Evolutionary conservation across 805 yeast genomes (phyloP).

Genomic region (Candida lessepsii): DNA sequence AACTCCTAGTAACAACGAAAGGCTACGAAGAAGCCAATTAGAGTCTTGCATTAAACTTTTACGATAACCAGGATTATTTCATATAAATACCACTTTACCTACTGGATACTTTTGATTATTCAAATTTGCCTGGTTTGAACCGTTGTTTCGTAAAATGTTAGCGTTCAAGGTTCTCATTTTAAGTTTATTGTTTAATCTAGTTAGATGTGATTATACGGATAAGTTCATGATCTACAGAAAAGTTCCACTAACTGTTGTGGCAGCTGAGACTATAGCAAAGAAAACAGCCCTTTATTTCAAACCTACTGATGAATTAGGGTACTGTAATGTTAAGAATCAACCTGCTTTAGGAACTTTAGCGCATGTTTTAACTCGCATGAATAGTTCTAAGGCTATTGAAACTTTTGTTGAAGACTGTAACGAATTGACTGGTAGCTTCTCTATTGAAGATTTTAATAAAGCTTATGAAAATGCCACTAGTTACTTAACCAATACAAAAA

Average conservation of each 20-base stretch:
- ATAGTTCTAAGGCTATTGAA: constrained; percentile 20
- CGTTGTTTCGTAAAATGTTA: not conserved
- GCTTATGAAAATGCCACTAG: constrained; percentile 43
- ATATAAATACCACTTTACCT: not conserved
- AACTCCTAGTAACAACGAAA: not conserved
- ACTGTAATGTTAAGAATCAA: constrained; percentile 33
- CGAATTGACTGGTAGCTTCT: constrained; percentile 25
- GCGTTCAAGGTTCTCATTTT: not conserved
- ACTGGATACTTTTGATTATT: too few relatives aligned
- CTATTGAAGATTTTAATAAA: constrained; percentile 30
- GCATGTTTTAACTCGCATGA: constrained; percentile 26
- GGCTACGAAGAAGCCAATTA: not conserved
- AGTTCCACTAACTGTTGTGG: constrained; percentile 24
- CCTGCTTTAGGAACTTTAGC: constrained; percentile 41
- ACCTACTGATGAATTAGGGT: constrained; percentile 26
- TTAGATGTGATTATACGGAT: constrained; percentile 5
- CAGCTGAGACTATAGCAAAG: constrained; percentile 24
- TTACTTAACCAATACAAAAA: constrained; percentile 31
- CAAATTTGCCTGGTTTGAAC: not conserved
- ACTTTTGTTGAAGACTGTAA: constrained; percentile 21
- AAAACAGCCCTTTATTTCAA: constrained; percentile 26
- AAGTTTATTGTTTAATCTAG: not conserved
- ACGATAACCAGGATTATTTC: not conserved
- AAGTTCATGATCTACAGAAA: constrained; percentile 19
- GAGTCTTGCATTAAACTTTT: not conserved